These are phyloP conservation scores for Eugenia klotzschiana DNA, from an alignment of 441 rosid species.

Conservation along the genomic window DNA sequence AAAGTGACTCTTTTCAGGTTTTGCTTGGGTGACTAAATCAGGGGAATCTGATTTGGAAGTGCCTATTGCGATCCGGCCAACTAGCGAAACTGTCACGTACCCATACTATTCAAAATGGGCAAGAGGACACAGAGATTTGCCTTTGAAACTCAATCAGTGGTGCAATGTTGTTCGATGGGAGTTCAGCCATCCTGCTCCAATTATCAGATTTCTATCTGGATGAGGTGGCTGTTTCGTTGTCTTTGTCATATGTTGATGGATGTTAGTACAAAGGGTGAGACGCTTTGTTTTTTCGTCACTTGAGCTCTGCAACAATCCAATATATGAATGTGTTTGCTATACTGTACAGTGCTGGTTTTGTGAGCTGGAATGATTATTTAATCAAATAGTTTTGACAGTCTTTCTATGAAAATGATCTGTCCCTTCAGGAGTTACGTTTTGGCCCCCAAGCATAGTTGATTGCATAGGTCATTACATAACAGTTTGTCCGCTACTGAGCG, in stretches of 20 bases:
- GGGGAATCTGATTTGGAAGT: slow-evolving; percentile 88
- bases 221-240: background rate
- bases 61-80: slow-evolving; percentile 93
- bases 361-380: background rate
- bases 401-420: background rate
- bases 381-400: background rate
- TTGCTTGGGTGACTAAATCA: slow-evolving; percentile 97
- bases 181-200: slow-evolving; percentile 92
- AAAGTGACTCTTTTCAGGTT: slow-evolving; percentile 26
- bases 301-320: background rate
- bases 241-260: background rate
- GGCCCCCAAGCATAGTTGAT: background rate
- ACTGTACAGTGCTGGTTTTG: background rate
- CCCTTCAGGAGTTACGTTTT: background rate
- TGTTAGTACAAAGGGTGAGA: background rate
- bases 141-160: slow-evolving; percentile 94
- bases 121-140: slow-evolving; percentile 94
- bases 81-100: slow-evolving; percentile 98
- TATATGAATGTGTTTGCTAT: background rate
- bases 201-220: slow-evolving; percentile 50
- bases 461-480: background rate
- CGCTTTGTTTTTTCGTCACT: background rate
- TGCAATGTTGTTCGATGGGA: slow-evolving; percentile 99
- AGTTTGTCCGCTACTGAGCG: background rate
- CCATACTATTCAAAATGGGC: slow-evolving; percentile 97